Evolutionary conservation across 345 rosid genomes (phyloP).

Genomic region (Durio zibethinus): DNA sequence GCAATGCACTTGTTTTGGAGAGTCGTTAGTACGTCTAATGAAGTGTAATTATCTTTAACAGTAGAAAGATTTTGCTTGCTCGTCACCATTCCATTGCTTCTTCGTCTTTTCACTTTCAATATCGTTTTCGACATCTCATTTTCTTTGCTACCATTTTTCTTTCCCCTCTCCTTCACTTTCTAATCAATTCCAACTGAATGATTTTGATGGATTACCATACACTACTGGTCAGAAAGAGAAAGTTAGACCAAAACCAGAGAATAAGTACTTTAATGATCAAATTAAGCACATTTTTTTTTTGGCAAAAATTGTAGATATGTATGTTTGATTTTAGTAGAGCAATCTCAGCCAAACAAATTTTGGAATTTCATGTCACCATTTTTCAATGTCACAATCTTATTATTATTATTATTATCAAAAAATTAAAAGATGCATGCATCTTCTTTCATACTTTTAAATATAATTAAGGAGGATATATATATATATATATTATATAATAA

Average conservation of each 20-base stretch:
- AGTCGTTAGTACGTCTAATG: background rate
- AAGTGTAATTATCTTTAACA: background rate
- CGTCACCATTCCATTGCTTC: background rate
- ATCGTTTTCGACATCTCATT: background rate
- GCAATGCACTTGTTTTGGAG: background rate
- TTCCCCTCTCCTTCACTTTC: background rate
- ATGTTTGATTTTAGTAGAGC: too few relatives aligned
- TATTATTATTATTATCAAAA: too few relatives aligned
- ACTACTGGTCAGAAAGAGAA: background rate
- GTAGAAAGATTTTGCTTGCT: background rate
- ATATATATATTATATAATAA: too few relatives aligned
- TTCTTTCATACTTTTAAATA: too few relatives aligned
- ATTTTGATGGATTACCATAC: conserved; percentile 2
- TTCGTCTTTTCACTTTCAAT: background rate
- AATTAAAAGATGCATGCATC: too few relatives aligned
- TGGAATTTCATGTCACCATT: too few relatives aligned
- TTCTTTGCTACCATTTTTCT: background rate
- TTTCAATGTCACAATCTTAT: too few relatives aligned
- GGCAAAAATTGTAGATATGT: too few relatives aligned
- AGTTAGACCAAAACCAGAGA: background rate
- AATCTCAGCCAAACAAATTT: too few relatives aligned
- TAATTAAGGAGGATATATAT: too few relatives aligned
- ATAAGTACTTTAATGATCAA: background rate
- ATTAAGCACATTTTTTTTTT: too few relatives aligned
- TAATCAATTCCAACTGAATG: background rate